Percentiles rank a stretch among this genome's conserved stretches.
phyloP scores from a whole-genome alignment of 1,284 basidiomycete genomes.

The Heterobasidion annosum region DNA sequence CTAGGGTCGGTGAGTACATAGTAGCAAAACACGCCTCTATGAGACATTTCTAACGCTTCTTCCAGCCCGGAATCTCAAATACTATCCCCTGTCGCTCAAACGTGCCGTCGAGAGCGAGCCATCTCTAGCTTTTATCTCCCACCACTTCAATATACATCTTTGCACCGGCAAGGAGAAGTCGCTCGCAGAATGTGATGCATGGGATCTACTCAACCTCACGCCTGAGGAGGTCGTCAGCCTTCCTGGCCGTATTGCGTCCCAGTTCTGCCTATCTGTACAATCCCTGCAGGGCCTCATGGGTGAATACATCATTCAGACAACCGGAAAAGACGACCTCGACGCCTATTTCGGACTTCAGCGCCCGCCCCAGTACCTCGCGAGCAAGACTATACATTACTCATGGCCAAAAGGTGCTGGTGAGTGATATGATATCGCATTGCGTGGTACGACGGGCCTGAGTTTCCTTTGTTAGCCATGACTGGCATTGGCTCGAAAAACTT shows the following conservation, averaged over 20 bases:
- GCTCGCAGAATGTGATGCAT: slow-evolving; percentile 17
- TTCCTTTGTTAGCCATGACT: slow-evolving; percentile 23
- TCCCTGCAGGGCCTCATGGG: slow-evolving; percentile 17
- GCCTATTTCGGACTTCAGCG: slow-evolving; percentile 17
- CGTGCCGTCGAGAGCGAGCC: slow-evolving; percentile 20
- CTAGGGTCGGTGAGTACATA: slow-evolving; percentile 12
- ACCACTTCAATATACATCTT: slow-evolving; percentile 19
- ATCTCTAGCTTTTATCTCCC: slow-evolving; percentile 19
- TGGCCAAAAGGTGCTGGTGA: slow-evolving; percentile 40
- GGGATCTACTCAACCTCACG: slow-evolving; percentile 26
- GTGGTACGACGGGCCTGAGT: background rate
- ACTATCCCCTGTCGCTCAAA: slow-evolving; percentile 26
- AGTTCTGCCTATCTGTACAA: slow-evolving; percentile 20
- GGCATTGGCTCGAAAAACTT: slow-evolving; percentile 34
- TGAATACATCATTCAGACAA: slow-evolving; percentile 25
- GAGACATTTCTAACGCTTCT: background rate
- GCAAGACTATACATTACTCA: slow-evolving; percentile 32
- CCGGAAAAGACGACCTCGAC: slow-evolving; percentile 25
- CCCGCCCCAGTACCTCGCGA: slow-evolving; percentile 19
- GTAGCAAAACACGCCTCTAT: background rate
- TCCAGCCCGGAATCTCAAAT: slow-evolving; percentile 29
- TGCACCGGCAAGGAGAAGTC: slow-evolving; percentile 16
- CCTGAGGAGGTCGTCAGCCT: slow-evolving; percentile 19
- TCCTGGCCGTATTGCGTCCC: slow-evolving; percentile 15
- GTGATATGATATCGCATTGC: background rate